Percentiles rank a stretch among this genome's conserved stretches.
phyloP scores from a whole-genome alignment of 208 protist genomes.

The Vickermania spadyakhi region DNA sequence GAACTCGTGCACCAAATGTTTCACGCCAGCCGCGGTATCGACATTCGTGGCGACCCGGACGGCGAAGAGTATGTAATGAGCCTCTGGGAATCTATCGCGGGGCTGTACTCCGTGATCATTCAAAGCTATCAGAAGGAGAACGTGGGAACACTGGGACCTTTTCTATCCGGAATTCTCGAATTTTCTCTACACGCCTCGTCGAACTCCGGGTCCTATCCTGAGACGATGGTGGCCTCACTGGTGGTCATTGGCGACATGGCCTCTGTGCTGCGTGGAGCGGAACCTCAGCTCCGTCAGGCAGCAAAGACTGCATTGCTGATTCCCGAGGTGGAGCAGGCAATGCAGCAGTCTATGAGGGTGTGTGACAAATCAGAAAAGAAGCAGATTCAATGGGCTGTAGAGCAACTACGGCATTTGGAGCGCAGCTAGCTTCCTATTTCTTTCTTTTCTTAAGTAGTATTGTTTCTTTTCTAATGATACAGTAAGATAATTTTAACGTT shows the following conservation, averaged over 20 bases:
- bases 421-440: constrained; percentile 16
- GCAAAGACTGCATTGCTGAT: constrained; percentile 59
- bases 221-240: constrained; percentile 47
- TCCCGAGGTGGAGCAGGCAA: constrained; percentile 14
- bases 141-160: constrained; percentile 29
- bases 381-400: constrained; percentile 55
- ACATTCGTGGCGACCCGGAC: constrained; percentile 58
- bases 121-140: constrained; percentile 63
- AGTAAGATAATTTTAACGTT: too few relatives aligned
- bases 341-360: constrained; percentile 12
- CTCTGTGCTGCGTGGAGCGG: constrained; percentile 38
- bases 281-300: constrained; percentile 37
- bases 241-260: constrained; percentile 83
- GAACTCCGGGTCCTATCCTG: constrained; percentile 31
- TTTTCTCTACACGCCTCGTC: constrained; percentile 57
- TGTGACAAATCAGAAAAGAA: constrained; percentile 31
- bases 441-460: background rate
- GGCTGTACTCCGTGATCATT: constrained; percentile 69
- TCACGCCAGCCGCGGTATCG: constrained; percentile 41
- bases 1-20: constrained; percentile 59
- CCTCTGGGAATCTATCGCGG: constrained; percentile 61
- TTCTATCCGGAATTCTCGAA: constrained; percentile 53
- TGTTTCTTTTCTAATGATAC: constrained; percentile 7
- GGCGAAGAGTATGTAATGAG: constrained; percentile 75
- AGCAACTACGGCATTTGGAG: constrained; percentile 40